These are phyloP conservation scores for Verticillium dahliae DNA, from an alignment of 2,329 filamentous ascomycete genomes.

Conservation along the genomic window DNA sequence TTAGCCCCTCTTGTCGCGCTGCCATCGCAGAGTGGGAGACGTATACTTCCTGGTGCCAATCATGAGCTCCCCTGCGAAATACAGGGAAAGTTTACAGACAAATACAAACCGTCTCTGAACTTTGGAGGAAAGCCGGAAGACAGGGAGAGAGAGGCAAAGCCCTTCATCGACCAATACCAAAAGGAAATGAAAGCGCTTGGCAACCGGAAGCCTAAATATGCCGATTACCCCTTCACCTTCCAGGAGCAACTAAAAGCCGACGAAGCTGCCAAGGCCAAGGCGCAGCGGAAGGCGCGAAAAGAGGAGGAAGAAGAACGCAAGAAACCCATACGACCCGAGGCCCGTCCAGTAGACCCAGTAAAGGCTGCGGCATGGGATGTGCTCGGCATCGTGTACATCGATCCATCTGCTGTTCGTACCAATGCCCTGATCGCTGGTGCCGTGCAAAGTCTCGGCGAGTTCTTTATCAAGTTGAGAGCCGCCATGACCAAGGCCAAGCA, in stretches of 20 bases:
- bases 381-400: conserved; percentile 42
- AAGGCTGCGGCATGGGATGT: conserved; percentile 48
- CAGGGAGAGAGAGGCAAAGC: conserved; percentile 30
- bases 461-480: conserved; percentile 39
- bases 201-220: conserved; percentile 37
- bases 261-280: conserved; percentile 37
- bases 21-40: conserved; percentile 29
- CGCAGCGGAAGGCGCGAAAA: conserved; percentile 37
- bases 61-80: conserved; percentile 35
- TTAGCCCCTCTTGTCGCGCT: conserved; percentile 34
- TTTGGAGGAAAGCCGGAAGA: conserved; percentile 32
- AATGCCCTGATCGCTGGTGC: conserved; percentile 35
- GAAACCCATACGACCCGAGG: conserved; percentile 33
- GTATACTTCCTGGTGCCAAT: conserved; percentile 30
- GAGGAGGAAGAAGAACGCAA: conserved; percentile 30
- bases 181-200: conserved; percentile 32
- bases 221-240: conserved; percentile 34
- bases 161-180: conserved; percentile 32
- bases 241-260: conserved; percentile 40
- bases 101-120: conserved; percentile 31
- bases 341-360: conserved; percentile 35
- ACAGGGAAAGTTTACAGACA: conserved; percentile 33
- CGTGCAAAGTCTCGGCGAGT: conserved; percentile 45
- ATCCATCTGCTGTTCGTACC: conserved; percentile 28
- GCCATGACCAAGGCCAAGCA: conserved; percentile 41